Conservation (phyloP, 192 early-diverging fungal genomes). For the Backusella tarrabulga region DNA sequence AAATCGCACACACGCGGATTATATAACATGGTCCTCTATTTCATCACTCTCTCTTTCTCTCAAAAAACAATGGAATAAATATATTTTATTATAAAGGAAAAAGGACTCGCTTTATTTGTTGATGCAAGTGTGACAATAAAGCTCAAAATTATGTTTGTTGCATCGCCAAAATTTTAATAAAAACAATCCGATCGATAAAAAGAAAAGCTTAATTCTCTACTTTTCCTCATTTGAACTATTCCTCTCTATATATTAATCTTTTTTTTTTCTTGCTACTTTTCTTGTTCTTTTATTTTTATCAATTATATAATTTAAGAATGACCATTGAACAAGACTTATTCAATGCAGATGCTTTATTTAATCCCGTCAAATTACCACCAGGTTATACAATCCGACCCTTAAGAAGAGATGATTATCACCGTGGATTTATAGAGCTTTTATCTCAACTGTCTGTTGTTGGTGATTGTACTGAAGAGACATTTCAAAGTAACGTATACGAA, state of each 20-base stretch:
- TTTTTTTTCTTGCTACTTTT: background rate
- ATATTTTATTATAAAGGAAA: background rate
- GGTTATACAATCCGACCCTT: conserved; percentile 80
- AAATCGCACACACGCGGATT: background rate
- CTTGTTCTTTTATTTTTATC: background rate
- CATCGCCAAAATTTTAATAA: background rate
- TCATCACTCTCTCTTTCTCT: too few species aligned
- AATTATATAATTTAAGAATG: background rate
- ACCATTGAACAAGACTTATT: background rate
- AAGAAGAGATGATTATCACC: conserved; percentile 74
- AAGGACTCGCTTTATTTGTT: background rate
- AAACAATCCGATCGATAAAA: background rate
- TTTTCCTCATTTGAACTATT: background rate
- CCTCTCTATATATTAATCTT: background rate
- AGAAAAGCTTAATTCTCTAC: background rate
- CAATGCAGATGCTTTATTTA: background rate
- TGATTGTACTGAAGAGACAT: conserved; percentile 64
- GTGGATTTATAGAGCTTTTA: conserved; percentile 64
- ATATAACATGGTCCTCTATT: background rate
- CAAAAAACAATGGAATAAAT: background rate
- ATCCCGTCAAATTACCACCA: conserved; percentile 3
- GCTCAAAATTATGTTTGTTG: background rate
- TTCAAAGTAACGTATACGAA: conserved; percentile 47
- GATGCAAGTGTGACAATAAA: background rate
- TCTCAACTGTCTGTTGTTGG: conserved; percentile 81